Conservation (phyloP, 768 basidiomycete species). For the Kwoniella bestiolae region DNA sequence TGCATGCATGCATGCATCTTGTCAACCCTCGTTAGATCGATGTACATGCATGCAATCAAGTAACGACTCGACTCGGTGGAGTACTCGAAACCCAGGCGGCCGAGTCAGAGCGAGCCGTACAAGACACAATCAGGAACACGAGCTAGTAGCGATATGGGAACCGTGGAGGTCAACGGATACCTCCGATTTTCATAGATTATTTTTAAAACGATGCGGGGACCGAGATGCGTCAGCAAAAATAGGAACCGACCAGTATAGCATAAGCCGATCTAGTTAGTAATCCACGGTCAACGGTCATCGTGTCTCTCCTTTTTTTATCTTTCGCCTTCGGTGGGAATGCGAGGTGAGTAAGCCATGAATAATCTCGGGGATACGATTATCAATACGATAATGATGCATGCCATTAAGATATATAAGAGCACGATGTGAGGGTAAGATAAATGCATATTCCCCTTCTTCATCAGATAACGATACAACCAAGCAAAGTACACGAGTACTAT, state of each 20-base stretch:
- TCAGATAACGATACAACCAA: constrained; percentile 11
- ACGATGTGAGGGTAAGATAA: background rate
- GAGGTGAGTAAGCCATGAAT: background rate
- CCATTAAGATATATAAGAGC: constrained; percentile 3
- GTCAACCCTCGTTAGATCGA: background rate
- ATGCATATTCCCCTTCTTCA: background rate
- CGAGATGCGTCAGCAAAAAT: background rate
- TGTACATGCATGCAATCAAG: background rate
- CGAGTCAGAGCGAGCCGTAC: too few relatives aligned
- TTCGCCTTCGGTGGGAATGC: background rate
- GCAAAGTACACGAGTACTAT: background rate
- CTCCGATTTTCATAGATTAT: background rate
- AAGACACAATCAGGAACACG: too few relatives aligned
- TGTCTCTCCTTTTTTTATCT: background rate
- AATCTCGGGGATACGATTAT: background rate
- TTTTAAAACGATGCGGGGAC: background rate
- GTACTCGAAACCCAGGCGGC: background rate
- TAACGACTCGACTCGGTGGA: background rate
- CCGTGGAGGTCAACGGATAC: too few relatives aligned
- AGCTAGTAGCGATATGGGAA: background rate
- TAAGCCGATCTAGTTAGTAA: constrained; percentile 7
- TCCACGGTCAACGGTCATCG: constrained; percentile 2
- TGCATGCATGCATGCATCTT: background rate
- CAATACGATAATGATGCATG: background rate
- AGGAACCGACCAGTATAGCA: background rate